Evolutionary conservation across 2,329 filamentous ascomycete genomes (phyloP), one percentile per base, ranked within the genome.

Genomic region (Trichothecium sympodiale): DNA sequence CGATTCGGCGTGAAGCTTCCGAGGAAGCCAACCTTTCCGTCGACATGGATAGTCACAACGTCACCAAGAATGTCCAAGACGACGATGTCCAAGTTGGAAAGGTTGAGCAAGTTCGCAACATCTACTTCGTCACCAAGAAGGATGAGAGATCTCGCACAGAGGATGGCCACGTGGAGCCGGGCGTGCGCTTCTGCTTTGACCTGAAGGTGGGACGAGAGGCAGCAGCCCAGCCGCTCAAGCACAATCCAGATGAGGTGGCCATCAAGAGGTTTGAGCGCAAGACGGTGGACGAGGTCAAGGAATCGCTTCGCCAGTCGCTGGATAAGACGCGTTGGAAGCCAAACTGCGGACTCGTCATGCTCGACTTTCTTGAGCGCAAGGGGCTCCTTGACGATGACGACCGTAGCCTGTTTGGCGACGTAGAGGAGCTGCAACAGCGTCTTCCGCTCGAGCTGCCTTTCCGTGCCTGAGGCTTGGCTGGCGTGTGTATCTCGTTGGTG

Each of bases 281-380:
- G 31, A 37, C 46, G 3, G 44, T 58, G n/a, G 45, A 49, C 3
- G 44, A 57, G 16, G 50, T 60, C 25, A 53, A 50, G 45, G 29
- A 37, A 7, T 31, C 34, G 9, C 44, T 51, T 3, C 52, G 48
- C 44, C 26, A 37, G 16, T 43, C 46, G 17, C 42, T 60, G 31
- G 40, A 43, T 14, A 37, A 36, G 8, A 36, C 37, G 18, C 20
- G 20, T 10, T 61, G 57, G 57, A 61, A 61, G 44, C 56, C 57
- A n/a, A 60, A 59, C 35, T 58, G 54, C 32, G 57, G 49, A n/a
- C 41, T 60, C 5, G 55, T 58, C n/a, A 59, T 59, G 52, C 43
- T 61, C 17, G 54, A 59, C 31, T 61, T 59, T 34, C 38, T 61
- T 28, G 38, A 54, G 10, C 51, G 55, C 14, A 51, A 52, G 37